Evolutionary conservation across 78 protist species (phyloP).

Genomic region (Parvularia atlantis): DNA sequence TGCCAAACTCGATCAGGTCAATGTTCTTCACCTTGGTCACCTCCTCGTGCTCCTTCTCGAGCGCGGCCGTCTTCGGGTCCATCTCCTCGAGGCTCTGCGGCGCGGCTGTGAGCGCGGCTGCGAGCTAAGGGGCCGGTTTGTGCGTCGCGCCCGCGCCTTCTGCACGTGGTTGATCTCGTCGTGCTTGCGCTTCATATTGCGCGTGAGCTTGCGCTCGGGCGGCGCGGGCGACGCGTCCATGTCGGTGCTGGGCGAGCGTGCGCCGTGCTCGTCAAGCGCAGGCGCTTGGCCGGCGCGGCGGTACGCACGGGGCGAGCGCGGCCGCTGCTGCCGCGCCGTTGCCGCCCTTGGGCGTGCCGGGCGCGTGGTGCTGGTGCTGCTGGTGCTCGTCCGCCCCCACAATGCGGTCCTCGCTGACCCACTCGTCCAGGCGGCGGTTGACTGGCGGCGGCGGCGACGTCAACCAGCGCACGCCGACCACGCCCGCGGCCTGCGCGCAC

Average conservation of each 20-base stretch:
- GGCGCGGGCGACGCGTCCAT: neutral
- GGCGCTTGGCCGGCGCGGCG: neutral
- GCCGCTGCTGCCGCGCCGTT: neutral
- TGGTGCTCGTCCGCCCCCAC: neutral
- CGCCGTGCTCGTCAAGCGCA: too few relatives aligned
- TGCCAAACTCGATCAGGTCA: slow-evolving; percentile 58
- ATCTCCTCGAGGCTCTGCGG: too few relatives aligned
- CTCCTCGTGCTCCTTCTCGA: slow-evolving; percentile 80
- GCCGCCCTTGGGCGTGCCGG: too few relatives aligned
- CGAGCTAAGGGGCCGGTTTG: too few relatives aligned
- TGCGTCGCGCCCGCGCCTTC: neutral
- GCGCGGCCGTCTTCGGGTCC: slow-evolving; percentile 29
- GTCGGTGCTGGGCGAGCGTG: too few relatives aligned
- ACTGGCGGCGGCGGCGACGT: too few relatives aligned
- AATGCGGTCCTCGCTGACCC: slow-evolving; percentile 21
- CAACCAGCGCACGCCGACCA: too few relatives aligned
- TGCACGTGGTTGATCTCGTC: neutral
- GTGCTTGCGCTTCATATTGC: slow-evolving; percentile 10
- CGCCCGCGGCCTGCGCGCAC: neutral
- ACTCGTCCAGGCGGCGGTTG: slow-evolving; percentile 41
- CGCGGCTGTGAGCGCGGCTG: too few relatives aligned
- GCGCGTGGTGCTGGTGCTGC: too few relatives aligned
- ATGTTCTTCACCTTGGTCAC: slow-evolving; percentile 79
- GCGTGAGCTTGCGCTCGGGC: slow-evolving; percentile 13
- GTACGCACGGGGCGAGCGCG: neutral